Evolutionary conservation across 2,329 filamentous ascomycete species (phyloP).

Genomic region (Teratosphaeria nubilosa): DNA sequence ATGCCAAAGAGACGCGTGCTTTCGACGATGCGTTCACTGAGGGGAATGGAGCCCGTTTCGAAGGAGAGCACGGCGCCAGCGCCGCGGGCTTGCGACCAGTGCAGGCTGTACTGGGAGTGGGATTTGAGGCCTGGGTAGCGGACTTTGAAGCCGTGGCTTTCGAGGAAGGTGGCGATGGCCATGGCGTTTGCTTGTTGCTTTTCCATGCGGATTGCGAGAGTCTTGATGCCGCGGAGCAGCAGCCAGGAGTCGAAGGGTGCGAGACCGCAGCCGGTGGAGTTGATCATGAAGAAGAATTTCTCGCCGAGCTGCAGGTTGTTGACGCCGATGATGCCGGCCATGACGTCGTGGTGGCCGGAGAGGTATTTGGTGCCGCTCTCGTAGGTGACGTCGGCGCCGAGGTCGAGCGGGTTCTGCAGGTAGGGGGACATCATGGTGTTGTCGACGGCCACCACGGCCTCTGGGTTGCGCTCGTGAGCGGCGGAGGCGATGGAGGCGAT

Average conservation of each 20-base stretch:
- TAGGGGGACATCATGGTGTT: slow-evolving; percentile 99
- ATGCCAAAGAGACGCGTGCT: slow-evolving; percentile 87
- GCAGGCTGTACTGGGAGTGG: slow-evolving; percentile 91
- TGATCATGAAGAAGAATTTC: slow-evolving; percentile 93
- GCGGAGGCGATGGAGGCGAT: slow-evolving; percentile 67
- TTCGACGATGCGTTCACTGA: slow-evolving; percentile 91
- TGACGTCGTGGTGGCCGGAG: slow-evolving; percentile 95
- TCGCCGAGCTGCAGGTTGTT: slow-evolving; percentile 76
- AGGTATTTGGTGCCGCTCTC: slow-evolving; percentile 97
- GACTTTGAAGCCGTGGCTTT: slow-evolving; percentile 83
- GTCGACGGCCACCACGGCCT: slow-evolving; percentile 80
- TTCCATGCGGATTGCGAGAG: slow-evolving; percentile 94
- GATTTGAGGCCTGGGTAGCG: slow-evolving; percentile 89
- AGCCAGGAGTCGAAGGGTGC: slow-evolving; percentile 95
- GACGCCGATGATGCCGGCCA: slow-evolving; percentile 92
- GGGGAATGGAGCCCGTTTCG: slow-evolving; percentile 74
- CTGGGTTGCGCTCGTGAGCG: slow-evolving; percentile 66
- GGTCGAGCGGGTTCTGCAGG: slow-evolving; percentile 83
- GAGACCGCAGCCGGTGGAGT: slow-evolving; percentile 86
- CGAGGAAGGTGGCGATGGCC: slow-evolving; percentile 83
- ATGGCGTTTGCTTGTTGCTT: slow-evolving; percentile 93
- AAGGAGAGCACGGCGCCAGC: slow-evolving; percentile 92
- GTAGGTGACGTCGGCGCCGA: slow-evolving; percentile 93
- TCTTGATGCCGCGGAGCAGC: slow-evolving; percentile 91
- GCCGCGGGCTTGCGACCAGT: slow-evolving; percentile 90